These are phyloP conservation scores for Cardamine chenopodiifolia DNA, from an alignment of 345 rosid genomes.

Conservation along the genomic window DNA sequence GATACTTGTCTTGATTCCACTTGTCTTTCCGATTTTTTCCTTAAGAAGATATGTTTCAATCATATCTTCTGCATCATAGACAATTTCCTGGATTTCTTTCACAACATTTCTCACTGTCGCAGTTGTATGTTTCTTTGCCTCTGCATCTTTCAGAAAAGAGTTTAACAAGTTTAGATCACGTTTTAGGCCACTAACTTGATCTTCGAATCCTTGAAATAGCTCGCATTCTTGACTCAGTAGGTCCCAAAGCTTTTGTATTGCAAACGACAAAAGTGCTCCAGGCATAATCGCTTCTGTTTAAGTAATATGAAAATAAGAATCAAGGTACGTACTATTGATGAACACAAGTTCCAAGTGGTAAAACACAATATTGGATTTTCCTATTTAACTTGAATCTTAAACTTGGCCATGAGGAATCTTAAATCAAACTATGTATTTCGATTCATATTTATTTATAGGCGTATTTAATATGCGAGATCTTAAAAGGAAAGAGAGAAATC, in stretches of 20 bases:
- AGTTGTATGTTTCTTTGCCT: background rate
- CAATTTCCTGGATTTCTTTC: constrained; percentile 23
- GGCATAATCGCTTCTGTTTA: background rate
- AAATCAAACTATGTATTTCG: no score
- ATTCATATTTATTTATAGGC: background rate
- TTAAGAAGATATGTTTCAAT: background rate
- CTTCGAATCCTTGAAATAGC: background rate
- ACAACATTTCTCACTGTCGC: background rate
- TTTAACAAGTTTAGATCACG: background rate
- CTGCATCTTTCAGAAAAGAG: background rate
- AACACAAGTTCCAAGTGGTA: background rate
- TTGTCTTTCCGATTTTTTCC: accelerated
- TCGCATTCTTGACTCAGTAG: background rate
- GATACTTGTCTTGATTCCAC: background rate
- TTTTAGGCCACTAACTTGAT: background rate
- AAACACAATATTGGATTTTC: background rate
- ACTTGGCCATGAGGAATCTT: background rate
- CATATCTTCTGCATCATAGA: background rate
- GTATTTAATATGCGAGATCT: background rate
- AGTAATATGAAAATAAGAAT: background rate
- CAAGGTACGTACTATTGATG: background rate
- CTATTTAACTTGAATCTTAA: background rate
- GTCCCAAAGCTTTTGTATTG: background rate
- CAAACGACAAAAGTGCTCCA: background rate
- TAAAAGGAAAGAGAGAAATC: background rate